phyloP scores from a whole-genome alignment of 169 alveolate species.

The Eimeria praecox region DNA sequence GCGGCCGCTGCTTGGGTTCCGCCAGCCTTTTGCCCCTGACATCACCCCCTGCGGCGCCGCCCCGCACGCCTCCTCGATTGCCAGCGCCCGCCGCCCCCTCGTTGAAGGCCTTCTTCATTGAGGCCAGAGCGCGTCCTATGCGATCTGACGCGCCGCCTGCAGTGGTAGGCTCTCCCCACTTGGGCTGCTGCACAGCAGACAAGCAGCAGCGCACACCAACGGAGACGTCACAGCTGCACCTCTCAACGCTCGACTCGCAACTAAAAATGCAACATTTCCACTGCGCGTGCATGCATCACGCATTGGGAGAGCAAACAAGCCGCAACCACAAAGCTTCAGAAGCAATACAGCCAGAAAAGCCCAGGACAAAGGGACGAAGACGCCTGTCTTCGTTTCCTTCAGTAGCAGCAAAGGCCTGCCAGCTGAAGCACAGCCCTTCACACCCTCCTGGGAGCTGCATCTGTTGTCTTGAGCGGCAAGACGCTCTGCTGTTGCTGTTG shows the following conservation, averaged over 20 bases:
- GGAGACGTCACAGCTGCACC: constrained; percentile 9
- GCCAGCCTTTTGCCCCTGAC: neutral
- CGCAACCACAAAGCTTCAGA: neutral
- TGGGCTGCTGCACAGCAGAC: constrained; percentile 58
- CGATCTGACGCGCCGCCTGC: constrained; percentile 51
- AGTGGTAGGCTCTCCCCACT: neutral
- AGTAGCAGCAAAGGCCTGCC: neutral
- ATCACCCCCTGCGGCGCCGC: constrained; percentile 13
- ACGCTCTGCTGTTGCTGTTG: neutral
- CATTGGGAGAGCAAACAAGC: neutral
- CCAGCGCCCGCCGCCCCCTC: neutral
- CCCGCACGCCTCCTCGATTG: constrained; percentile 21
- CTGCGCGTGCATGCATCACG: neutral
- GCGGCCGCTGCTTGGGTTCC: constrained; percentile 7
- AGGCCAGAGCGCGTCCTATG: constrained; percentile 40
- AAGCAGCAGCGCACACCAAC: constrained; percentile 50
- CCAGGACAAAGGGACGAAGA: neutral
- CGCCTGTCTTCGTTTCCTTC: neutral
- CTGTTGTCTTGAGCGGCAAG: neutral
- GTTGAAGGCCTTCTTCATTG: constrained; percentile 33
- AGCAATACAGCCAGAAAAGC: neutral
- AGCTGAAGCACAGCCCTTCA: neutral
- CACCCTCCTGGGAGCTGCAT: neutral
- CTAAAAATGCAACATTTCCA: neutral
- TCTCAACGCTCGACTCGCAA: neutral